Conservation (phyloP, 2,329 filamentous ascomycete species). For the Aspergillus sp. region DNA sequence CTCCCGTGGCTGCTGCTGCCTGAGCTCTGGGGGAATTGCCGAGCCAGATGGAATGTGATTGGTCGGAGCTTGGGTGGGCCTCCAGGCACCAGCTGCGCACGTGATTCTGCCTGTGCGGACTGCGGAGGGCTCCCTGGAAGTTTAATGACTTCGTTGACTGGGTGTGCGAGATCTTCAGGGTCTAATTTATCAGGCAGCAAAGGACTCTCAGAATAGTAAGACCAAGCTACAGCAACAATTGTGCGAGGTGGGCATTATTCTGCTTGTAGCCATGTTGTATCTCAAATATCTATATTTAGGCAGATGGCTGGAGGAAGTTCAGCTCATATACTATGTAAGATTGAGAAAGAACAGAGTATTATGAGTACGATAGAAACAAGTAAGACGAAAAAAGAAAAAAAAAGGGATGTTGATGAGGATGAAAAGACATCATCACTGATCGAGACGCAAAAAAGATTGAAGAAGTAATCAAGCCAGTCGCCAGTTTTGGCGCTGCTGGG, state of each 20-base stretch:
- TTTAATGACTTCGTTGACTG: not conserved
- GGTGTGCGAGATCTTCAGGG: not conserved
- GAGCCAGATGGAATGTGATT: not conserved
- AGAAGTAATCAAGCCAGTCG: slow-evolving; percentile 8
- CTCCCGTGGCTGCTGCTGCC: slow-evolving; percentile 3
- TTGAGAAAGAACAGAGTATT: too few species aligned
- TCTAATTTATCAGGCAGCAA: not conserved
- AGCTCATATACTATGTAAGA: too few species aligned
- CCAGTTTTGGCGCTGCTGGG: slow-evolving; percentile 11
- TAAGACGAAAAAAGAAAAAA: too few species aligned
- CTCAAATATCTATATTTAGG: too few species aligned
- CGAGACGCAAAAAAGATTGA: not conserved
- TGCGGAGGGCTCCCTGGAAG: not conserved
- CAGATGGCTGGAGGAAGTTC: too few species aligned
- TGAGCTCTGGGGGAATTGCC: not conserved
- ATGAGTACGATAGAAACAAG: too few species aligned
- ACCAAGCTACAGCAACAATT: too few species aligned
- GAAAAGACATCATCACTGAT: too few species aligned
- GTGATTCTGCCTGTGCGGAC: slow-evolving; percentile 5
- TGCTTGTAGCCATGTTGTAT: too few species aligned
- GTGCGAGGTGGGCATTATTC: too few species aligned
- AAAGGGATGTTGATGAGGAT: too few species aligned
- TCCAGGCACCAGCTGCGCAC: not conserved
- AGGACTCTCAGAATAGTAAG: too few species aligned
- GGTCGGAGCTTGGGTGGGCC: not conserved